Percentiles rank a stretch among this genome's conserved stretches.
Conservation (phyloP, 1,139 yeast species). For the Zhuliangozyma parablackwelliae region DNA sequence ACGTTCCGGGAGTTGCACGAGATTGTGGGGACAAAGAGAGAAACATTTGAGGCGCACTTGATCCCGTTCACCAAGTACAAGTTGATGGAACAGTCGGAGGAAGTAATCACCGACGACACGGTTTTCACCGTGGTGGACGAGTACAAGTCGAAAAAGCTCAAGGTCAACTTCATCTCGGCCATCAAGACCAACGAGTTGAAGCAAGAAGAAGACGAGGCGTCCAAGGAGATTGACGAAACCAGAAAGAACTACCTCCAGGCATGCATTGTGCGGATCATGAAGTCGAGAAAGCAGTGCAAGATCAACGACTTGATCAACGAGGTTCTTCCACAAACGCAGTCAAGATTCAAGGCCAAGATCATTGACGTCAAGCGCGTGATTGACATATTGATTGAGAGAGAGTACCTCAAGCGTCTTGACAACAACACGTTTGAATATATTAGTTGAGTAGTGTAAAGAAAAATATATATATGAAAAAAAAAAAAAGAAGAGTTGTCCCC, state of each 20-base stretch:
- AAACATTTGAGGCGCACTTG: conserved; percentile 69
- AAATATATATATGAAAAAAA: no score
- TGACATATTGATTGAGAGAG: conserved; percentile 80
- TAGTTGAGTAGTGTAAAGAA: neutral
- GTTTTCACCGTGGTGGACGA: conserved; percentile 70
- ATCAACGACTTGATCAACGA: conserved; percentile 84
- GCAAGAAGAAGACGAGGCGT: conserved; percentile 78
- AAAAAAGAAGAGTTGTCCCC: no score
- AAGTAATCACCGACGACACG: conserved; percentile 49
- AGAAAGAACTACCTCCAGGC: conserved; percentile 86
- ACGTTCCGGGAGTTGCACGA: conserved; percentile 60
- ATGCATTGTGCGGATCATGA: conserved; percentile 94
- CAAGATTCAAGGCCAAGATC: conserved; percentile 80
- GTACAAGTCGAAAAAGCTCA: conserved; percentile 78
- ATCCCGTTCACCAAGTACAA: conserved; percentile 77
- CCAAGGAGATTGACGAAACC: conserved; percentile 80
- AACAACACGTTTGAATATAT: conserved; percentile 75
- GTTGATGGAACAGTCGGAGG: conserved; percentile 57
- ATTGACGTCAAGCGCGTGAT: conserved; percentile 85
- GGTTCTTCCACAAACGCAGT: conserved; percentile 80
- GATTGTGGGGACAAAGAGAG: conserved; percentile 63
- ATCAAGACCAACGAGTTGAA: conserved; percentile 66
- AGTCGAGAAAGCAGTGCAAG: conserved; percentile 75
- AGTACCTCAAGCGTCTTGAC: conserved; percentile 73
- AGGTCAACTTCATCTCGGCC: conserved; percentile 81